A percentile compares a stretch with the other conserved stretches of the same genome.
Conservation (phyloP, 2,329 filamentous ascomycete species). For the Penicillium psychrosexuale region DNA sequence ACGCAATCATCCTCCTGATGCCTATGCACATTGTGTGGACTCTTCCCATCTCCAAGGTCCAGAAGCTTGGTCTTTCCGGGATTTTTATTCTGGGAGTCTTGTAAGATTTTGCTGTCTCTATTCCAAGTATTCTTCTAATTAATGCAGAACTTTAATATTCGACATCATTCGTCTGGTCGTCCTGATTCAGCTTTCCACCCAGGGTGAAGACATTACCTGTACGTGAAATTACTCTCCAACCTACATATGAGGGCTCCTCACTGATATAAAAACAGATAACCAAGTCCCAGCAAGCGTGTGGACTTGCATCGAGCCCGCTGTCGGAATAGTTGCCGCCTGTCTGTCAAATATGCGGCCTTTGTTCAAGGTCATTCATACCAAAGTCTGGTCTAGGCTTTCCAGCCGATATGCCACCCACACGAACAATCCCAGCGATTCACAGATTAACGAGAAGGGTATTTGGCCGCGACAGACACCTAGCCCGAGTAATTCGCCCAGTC, state of each 20-base stretch:
- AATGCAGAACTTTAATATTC: constrained; percentile 22
- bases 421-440: constrained; percentile 9
- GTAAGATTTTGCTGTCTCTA: constrained; percentile 9
- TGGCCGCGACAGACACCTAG: constrained; percentile 12
- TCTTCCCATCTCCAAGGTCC: constrained; percentile 21
- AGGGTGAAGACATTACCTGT: constrained; percentile 27
- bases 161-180: constrained; percentile 28
- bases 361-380: constrained; percentile 21
- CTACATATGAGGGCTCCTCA: not conserved
- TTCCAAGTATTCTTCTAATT: not conserved
- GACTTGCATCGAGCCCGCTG: constrained; percentile 32
- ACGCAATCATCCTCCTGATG: constrained; percentile 29
- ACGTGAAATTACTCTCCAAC: not conserved
- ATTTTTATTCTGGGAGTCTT: constrained; percentile 29
- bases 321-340: constrained; percentile 29
- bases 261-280: constrained; percentile 16
- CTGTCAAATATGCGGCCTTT: constrained; percentile 30
- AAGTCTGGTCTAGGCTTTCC: constrained; percentile 11
- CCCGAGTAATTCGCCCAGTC: not conserved
- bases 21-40: constrained; percentile 28
- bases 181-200: constrained; percentile 21
- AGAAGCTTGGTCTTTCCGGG: constrained; percentile 23
- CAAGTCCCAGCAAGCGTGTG: constrained; percentile 29
- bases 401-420: constrained; percentile 4
- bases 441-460: constrained; percentile 7